Evolutionary conservation across 2,329 filamentous ascomycete species (phyloP).

Genomic region (Monosporascus sp.): DNA sequence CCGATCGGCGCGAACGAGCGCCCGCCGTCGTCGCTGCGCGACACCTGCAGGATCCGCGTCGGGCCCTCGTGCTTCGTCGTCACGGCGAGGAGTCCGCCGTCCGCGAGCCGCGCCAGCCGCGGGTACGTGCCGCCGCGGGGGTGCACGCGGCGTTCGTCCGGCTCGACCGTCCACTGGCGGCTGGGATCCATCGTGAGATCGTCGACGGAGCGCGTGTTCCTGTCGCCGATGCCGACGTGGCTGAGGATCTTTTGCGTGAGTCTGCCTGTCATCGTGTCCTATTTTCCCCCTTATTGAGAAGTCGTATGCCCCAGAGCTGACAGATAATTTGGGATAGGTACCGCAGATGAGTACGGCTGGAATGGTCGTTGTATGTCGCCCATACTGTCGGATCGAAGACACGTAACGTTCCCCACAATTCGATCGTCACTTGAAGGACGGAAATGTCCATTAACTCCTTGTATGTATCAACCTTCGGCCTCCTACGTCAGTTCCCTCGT

Average conservation of each 20-base stretch:
- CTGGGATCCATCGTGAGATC: background rate
- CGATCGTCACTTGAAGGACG: background rate
- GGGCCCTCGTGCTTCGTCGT: constrained; percentile 35
- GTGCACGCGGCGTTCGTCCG: constrained; percentile 40
- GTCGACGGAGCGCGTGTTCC: background rate
- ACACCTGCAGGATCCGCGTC: constrained; percentile 35
- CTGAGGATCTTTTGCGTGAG: constrained; percentile 8
- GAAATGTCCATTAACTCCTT: background rate
- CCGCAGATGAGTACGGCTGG: too few relatives aligned
- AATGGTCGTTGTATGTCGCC: too few relatives aligned
- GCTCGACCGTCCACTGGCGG: constrained; percentile 31
- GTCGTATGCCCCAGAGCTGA: background rate
- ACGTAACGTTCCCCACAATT: background rate
- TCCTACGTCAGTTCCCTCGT: too few relatives aligned
- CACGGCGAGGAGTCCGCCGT: constrained; percentile 40
- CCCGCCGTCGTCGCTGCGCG: constrained; percentile 38
- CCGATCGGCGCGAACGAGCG: constrained; percentile 33
- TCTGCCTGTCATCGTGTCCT: background rate
- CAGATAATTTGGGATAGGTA: too few relatives aligned
- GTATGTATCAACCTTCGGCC: too few relatives aligned
- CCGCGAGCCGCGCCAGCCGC: constrained; percentile 37
- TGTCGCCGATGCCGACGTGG: constrained; percentile 6
- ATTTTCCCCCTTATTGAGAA: background rate
- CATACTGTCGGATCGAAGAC: background rate
- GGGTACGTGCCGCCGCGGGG: constrained; percentile 39